Conservation (phyloP, 371 early-diverging fungal genomes). For the Funneliformis caledonium region DNA sequence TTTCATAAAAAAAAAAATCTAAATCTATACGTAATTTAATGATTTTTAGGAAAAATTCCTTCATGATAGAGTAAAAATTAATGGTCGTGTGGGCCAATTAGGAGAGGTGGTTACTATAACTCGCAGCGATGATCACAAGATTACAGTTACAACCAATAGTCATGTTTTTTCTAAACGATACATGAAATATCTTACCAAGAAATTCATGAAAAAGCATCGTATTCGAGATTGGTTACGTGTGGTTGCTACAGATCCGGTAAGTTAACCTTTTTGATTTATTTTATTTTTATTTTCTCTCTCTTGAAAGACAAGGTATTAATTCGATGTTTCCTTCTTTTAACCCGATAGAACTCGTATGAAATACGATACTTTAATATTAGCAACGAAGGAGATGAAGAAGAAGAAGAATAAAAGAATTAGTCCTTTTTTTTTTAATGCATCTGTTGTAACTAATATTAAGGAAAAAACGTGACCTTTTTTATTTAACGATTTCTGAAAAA, state of each 20-base stretch:
- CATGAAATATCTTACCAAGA: conserved; percentile 99
- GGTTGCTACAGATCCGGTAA: conserved; percentile 80
- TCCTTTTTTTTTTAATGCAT: not conserved
- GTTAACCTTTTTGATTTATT: not conserved
- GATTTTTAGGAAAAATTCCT: conserved; percentile 86
- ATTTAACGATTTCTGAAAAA: too few relatives aligned
- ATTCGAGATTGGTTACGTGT: conserved; percentile 99
- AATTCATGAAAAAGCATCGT: conserved; percentile 99
- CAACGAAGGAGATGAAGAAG: conserved; percentile 84
- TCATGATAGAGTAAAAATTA: conserved; percentile 98
- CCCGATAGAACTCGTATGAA: conserved; percentile 78
- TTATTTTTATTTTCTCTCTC: not conserved
- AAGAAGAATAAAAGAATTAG: conserved; percentile 62
- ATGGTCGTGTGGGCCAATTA: conserved; percentile 95
- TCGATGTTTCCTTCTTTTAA: not conserved
- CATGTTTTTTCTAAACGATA: conserved; percentile 95
- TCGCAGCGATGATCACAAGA: conserved; percentile 70
- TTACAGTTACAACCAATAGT: conserved; percentile 78
- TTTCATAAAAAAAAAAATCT: not conserved
- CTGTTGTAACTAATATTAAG: too few relatives aligned
- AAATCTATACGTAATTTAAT: not conserved
- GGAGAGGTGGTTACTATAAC: conserved; percentile 85
- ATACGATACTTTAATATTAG: conserved; percentile 96
- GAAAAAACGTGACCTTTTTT: too few relatives aligned
- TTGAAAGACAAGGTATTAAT: not conserved